A percentile compares a stretch with the other conserved stretches of the same genome.
phyloP scores from a whole-genome alignment of 2,329 filamentous ascomycete species.

The Claviceps paspali region DNA sequence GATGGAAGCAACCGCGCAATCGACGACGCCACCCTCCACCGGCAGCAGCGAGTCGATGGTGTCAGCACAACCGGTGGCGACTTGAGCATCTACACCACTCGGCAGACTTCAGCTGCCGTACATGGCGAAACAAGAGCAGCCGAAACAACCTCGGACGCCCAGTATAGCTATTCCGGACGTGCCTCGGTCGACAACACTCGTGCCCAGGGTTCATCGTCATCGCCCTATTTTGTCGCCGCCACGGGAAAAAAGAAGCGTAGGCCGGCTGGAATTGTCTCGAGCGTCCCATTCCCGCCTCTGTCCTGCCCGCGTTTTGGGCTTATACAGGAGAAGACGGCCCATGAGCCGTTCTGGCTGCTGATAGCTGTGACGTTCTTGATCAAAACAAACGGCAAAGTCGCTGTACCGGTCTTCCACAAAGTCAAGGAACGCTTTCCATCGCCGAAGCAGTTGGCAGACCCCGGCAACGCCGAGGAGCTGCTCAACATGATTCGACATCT shows the following conservation, averaged over 20 bases:
- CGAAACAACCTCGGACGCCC: not conserved
- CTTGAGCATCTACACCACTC: not conserved
- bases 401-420: conserved; percentile 59
- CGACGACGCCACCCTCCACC: no score
- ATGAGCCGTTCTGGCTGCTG: conserved; percentile 65
- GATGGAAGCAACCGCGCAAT: no score
- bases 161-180: not conserved
- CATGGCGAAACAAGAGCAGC: not conserved
- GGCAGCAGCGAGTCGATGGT: not conserved
- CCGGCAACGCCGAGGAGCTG: conserved; percentile 33
- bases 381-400: conserved; percentile 56
- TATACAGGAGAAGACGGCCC: conserved; percentile 64
- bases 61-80: not conserved
- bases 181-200: not conserved
- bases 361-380: conserved; percentile 77
- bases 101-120: not conserved
- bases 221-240: conserved; percentile 18
- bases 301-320: conserved; percentile 53
- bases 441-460: conserved; percentile 43
- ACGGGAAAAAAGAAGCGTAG: conserved; percentile 15
- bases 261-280: conserved; percentile 31
- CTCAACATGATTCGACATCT: conserved; percentile 50
- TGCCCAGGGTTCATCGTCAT: conserved; percentile 12
- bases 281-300: conserved; percentile 53
- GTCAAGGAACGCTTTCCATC: conserved; percentile 56